Evolutionary conservation across 306 rosid genomes (phyloP).

Genomic region (Cucurbita maxima): DNA sequence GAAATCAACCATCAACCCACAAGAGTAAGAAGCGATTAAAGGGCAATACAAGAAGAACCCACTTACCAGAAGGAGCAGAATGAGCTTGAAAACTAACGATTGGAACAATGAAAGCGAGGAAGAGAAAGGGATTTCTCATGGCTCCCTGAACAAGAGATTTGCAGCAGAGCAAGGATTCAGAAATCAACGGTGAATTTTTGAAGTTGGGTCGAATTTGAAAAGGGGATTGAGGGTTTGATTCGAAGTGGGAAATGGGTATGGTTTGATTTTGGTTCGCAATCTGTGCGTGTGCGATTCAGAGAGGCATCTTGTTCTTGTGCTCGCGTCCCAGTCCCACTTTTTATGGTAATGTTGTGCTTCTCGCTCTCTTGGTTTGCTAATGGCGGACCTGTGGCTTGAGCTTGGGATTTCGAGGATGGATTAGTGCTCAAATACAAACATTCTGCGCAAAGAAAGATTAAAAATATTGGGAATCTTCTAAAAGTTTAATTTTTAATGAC

Average conservation of each 20-base stretch:
- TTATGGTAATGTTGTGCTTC: neutral
- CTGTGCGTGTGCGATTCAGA: neutral
- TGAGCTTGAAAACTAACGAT: conserved; percentile 33
- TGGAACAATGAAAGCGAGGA: conserved; percentile 20
- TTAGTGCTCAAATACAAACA: neutral
- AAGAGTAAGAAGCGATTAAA: conserved; percentile 5
- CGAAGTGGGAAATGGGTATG: neutral
- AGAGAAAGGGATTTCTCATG: conserved; percentile 37
- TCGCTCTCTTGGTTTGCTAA: neutral
- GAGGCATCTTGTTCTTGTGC: neutral
- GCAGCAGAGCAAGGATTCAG: neutral
- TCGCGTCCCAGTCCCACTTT: neutral
- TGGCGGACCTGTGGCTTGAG: neutral
- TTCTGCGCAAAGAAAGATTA: neutral
- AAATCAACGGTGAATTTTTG: too few species aligned
- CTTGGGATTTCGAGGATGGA: neutral
- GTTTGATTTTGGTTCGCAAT: neutral
- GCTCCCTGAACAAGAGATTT: conserved; percentile 9
- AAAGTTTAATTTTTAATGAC: neutral
- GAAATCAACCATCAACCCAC: neutral
- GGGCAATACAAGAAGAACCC: neutral
- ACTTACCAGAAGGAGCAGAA: conserved; percentile 83
- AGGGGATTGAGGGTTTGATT: neutral
- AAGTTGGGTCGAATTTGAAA: neutral
- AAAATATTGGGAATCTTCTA: neutral